Conservation (phyloP, 352 stramenopile genomes). For the Peronospora farinosa region DNA sequence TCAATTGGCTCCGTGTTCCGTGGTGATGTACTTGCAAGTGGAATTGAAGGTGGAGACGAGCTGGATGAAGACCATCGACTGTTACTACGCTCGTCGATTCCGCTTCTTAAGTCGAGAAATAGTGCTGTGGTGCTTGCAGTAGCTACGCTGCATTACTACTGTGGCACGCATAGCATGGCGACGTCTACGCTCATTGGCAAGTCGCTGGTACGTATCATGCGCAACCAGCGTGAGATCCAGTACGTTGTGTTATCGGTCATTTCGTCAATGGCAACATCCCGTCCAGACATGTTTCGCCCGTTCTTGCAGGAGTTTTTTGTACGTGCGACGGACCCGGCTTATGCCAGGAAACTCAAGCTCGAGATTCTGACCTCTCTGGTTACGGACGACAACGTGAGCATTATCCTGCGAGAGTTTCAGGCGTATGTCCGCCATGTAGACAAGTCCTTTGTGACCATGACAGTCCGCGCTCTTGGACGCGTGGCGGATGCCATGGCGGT, state of each 20-base stretch:
- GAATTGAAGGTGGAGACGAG: slow-evolving; percentile 69
- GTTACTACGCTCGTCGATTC: slow-evolving; percentile 92
- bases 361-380: slow-evolving; percentile 94
- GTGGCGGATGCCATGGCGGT: slow-evolving; percentile 87
- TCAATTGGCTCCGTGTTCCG: slow-evolving; percentile 75
- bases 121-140: slow-evolving; percentile 95
- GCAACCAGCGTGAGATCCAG: slow-evolving; percentile 95
- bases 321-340: slow-evolving; percentile 90
- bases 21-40: slow-evolving; percentile 56
- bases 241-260: slow-evolving; percentile 96
- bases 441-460: slow-evolving; percentile 93
- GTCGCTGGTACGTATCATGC: slow-evolving; percentile 95
- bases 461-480: slow-evolving; percentile 89
- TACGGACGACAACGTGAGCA: slow-evolving; percentile 88
- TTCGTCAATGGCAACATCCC: slow-evolving; percentile 89
- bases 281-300: slow-evolving; percentile 92
- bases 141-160: slow-evolving; percentile 96
- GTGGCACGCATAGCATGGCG: slow-evolving; percentile 82
- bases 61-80: slow-evolving; percentile 95
- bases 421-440: slow-evolving; percentile 93
- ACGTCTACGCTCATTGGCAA: slow-evolving; percentile 91
- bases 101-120: slow-evolving; percentile 95
- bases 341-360: slow-evolving; percentile 95
- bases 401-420: slow-evolving; percentile 94
- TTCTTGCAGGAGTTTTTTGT: slow-evolving; percentile 98